Base-by-base conservation (phyloP, 2,329 filamentous ascomycete genomes). In the Seiridium unicorne region DNA sequence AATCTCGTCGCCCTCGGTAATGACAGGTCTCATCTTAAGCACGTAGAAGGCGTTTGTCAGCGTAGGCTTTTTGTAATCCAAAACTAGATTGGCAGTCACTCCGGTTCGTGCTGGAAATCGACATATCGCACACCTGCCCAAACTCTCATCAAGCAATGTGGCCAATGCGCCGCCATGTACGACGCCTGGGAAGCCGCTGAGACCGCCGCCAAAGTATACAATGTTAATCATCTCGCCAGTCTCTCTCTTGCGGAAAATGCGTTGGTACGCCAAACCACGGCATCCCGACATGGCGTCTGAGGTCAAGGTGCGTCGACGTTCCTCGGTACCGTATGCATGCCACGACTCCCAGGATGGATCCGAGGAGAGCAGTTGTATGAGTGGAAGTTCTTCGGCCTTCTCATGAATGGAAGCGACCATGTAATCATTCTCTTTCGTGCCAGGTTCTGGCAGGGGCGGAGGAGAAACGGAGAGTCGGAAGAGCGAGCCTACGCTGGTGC, bases 111-210 rank as follows among this genome's bases (percentile, higher is more conserved):
- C 74, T 1, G 79, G 77, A 62, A 86, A 78, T 38, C 72, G 69
- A 51, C 73, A 70, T 59, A 86, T 76, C 9, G 84, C 85, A 62
- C 85, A 87, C 48, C 88, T 79, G n/a, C 86, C 86, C 62, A 91
- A 79, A 56, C 82, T 84, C 76, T 93, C 90, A 71, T 91, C 85
- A 44, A 93, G 74, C 3, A 91, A 72, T 0, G 87, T 92, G 6
- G 87, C 88, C 54, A 90, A 79, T 5, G 82, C 79, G 11, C 90
- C 90, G 59, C 90, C 90, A 75, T 94, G 90, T 56, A 87, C 85
- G 46, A 90, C 79, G 10, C 84, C 82, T 1, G 90, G 90, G 88
- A 89, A 93, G 3, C 91, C 90, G 53, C 82, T 78, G 26, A 89
- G 70, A 1, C 79, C 84, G n/a, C 78, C 72, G 5, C 90, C 91